These are phyloP conservation scores for Flaveria sonorensis DNA, from an alignment of 129 eudicot species.

Conservation along the genomic window DNA sequence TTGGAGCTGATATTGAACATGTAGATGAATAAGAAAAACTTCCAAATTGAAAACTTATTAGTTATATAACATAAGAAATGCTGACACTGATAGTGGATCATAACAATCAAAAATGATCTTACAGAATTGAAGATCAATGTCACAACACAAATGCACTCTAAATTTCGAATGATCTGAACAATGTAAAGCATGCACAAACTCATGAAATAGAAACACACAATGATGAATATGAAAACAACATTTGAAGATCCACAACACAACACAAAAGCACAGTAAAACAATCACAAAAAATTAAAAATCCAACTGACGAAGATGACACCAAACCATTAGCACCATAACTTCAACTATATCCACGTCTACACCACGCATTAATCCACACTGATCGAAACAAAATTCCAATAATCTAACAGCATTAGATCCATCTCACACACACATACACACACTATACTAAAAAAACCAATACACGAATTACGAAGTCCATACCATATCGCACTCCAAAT, in stretches of 20 bases:
- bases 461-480: not conserved
- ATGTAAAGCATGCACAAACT: constrained; percentile 11
- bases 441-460: not conserved
- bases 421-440: not conserved
- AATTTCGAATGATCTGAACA: not conserved
- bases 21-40: not conserved
- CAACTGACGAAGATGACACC: constrained; percentile 10
- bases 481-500: constrained; percentile 3
- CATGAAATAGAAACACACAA: not conserved
- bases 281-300: not conserved
- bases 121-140: constrained; percentile 9
- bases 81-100: not conserved
- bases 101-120: not conserved
- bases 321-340: not conserved
- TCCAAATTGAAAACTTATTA: not conserved
- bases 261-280: constrained; percentile 5
- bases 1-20: not conserved
- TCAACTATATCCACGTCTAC: not conserved
- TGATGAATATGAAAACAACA: not conserved
- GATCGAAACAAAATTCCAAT: constrained; percentile 8
- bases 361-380: constrained; percentile 8
- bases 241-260: not conserved
- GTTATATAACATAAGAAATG: not conserved
- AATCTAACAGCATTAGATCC: constrained; percentile 19
- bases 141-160: not conserved